Base-by-base conservation (phyloP, 768 basidiomycete species). In the Boletus speciosus region DNA sequence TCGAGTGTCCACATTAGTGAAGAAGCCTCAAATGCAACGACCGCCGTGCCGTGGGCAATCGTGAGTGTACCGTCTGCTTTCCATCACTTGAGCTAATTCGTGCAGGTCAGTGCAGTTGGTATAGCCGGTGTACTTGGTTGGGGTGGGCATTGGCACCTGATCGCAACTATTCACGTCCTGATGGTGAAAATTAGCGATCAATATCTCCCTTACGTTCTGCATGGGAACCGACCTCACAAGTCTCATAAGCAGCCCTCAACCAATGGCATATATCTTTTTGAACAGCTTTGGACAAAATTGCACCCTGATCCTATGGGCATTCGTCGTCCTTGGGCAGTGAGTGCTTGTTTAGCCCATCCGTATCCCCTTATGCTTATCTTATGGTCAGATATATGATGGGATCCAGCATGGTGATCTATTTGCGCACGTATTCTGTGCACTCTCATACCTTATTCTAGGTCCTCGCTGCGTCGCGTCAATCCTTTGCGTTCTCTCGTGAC, bases 41-140 rank as follows among this genome's bases (percentile, higher is more conserved):
- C 69, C 0, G 81, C 81, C 0, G 82, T 84, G 5, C 83, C 83
- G 0, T 80, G 76, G 75, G 82, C 82, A 12, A 83, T 83, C 31
- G 73, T 84, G 21, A 71, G 71, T 32, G 4, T 15, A 25, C 0
- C 6, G 1, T 11, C 23, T 27, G 1, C 12, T 14, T 50, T 14
- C 27, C 4, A 2, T 10, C 1, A 15, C 10, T 16, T 21, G 5
- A 31, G 1, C 51, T 63, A 7, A 66, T 38, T 32, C 10, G 7
- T 37, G 19, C 29, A 70, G 68, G 61, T 71, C n/a, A 37, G 56
- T 14, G 73, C 81, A 23, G 73, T 78, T 35, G 71, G 64, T 1
- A 76, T 78, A 23, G 68, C 77, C 9, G 76, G 78, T 34, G 49
- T 80, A 6, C 72, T 81, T n/a, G 80, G 80, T 4, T 74, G 73